Evolutionary conservation across 2,329 filamentous ascomycete genomes (phyloP), one percentile per base, ranked within the genome.

Genomic region (Penicillium sclerotigenum): DNA sequence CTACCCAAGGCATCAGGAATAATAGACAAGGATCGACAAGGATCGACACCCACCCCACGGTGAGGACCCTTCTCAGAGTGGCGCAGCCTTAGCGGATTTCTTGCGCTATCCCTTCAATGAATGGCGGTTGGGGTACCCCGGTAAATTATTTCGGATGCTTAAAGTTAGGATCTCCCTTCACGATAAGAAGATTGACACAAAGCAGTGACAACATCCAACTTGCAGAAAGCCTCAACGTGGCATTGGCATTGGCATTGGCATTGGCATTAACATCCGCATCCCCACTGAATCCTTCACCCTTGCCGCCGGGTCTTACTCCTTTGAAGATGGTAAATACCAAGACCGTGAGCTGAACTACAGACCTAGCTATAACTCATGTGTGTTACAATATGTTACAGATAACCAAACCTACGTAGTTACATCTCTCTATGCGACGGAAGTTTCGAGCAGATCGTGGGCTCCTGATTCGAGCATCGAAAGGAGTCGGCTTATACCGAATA

Each of bases 41-140:
- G 40, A 51, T 46, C 52, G 11, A 46, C 38, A 41, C 26, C 14
- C 45, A 46, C 28, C 47, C 53, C 47, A 55, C 53, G 53, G 47
- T 47, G 47, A 46, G 22, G 16, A 5, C 4, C 18, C 22, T 36
- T 46, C 13, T n/a, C n/a, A 37, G 18, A 14, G 53, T 55, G 52
- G 52, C 52, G 47, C 26, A 52, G 47, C 34, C 18, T 11, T n/a
- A 22, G 20, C 18, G 24, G 46, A 42, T 14, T 22, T 43, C n/a
- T 18, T 26, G 29, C 16, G 28, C 20, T 31, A 43, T 43, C 20
- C 10, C 37, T 22, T 18, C 28, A n/a, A 38, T 31, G 5, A 26
- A 11, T 8, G 18, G 33, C 31, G 31, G 16, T 24, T 34, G 47
- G 47, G 52, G 13, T 51, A 40, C 29, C 48, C 48, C 37, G 34